Conservation (phyloP, 2,329 filamentous ascomycete species). For the Fusarium sambucinum region DNA sequence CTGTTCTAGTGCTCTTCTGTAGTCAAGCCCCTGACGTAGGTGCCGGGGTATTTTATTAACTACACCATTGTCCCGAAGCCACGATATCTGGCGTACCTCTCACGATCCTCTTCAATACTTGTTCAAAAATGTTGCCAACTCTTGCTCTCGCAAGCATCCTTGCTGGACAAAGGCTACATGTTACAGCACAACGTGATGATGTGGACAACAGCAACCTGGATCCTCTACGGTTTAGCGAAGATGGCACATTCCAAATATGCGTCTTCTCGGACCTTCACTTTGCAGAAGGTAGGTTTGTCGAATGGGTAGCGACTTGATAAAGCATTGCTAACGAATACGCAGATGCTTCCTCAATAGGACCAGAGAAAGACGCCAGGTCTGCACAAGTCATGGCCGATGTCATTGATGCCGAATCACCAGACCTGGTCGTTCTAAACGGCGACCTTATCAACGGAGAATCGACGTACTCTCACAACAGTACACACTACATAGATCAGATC, state of each 20-base stretch:
- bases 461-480: slow-evolving; percentile 63
- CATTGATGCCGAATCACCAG: slow-evolving; percentile 54
- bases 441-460: slow-evolving; percentile 77
- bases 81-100: not conserved
- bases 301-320: rapidly evolving
- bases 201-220: slow-evolving; percentile 30
- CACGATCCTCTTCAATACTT: not conserved
- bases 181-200: slow-evolving; percentile 5
- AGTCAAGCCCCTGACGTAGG: slow-evolving; percentile 1
- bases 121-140: slow-evolving; percentile 16
- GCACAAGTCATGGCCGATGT: slow-evolving; percentile 53
- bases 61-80: not conserved
- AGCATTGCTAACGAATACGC: not conserved
- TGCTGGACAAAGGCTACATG: slow-evolving; percentile 2
- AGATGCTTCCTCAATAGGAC: slow-evolving; percentile 46
- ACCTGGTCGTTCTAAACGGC: slow-evolving; percentile 75
- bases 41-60: not conserved
- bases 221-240: slow-evolving; percentile 25
- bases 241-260: slow-evolving; percentile 35
- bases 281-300: slow-evolving; percentile 32
- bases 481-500: slow-evolving; percentile 67
- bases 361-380: slow-evolving; percentile 54
- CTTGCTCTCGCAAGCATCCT: slow-evolving; percentile 14
- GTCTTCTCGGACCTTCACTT: slow-evolving; percentile 41
- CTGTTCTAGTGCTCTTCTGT: not conserved